phyloP scores from a whole-genome alignment of 2,329 filamentous ascomycete genomes.

The Alternaria alternata region DNA sequence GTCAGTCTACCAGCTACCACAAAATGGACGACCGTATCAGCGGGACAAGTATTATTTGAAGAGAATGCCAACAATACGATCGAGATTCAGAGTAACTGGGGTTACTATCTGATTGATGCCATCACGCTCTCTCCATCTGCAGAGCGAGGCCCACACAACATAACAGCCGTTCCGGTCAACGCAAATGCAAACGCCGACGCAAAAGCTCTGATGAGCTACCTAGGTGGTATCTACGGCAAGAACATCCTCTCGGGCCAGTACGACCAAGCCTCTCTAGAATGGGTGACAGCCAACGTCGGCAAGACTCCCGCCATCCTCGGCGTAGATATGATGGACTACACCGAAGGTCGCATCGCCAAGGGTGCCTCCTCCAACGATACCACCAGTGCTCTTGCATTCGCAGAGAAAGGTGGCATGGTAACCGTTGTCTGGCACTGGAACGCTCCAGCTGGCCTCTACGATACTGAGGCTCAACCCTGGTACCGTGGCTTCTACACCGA shows the following conservation, averaged over 20 bases:
- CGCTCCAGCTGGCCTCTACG: slow-evolving; percentile 57
- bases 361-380: slow-evolving; percentile 55
- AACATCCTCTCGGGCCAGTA: slow-evolving; percentile 61
- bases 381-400: slow-evolving; percentile 58
- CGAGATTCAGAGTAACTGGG: slow-evolving; percentile 59
- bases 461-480: slow-evolving; percentile 57
- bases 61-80: slow-evolving; percentile 55
- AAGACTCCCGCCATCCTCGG: slow-evolving; percentile 59
- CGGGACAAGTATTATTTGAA: slow-evolving; percentile 57
- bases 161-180: slow-evolving; percentile 52
- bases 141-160: slow-evolving; percentile 51
- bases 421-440: slow-evolving; percentile 62
- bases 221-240: slow-evolving; percentile 57
- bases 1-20: slow-evolving; percentile 53
- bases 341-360: slow-evolving; percentile 55
- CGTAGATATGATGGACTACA: slow-evolving; percentile 61
- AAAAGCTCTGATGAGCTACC: slow-evolving; percentile 53
- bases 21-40: slow-evolving; percentile 51
- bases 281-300: slow-evolving; percentile 56
- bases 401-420: slow-evolving; percentile 56
- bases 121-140: slow-evolving; percentile 52
- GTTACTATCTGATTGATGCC: slow-evolving; percentile 59
- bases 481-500: slow-evolving; percentile 60
- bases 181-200: slow-evolving; percentile 49
- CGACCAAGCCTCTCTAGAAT: slow-evolving; percentile 55